Evolutionary conservation across 2,329 filamentous ascomycete species (phyloP), one percentile per base, ranked within the genome.

Genomic region (Monilinia aucupariae): DNA sequence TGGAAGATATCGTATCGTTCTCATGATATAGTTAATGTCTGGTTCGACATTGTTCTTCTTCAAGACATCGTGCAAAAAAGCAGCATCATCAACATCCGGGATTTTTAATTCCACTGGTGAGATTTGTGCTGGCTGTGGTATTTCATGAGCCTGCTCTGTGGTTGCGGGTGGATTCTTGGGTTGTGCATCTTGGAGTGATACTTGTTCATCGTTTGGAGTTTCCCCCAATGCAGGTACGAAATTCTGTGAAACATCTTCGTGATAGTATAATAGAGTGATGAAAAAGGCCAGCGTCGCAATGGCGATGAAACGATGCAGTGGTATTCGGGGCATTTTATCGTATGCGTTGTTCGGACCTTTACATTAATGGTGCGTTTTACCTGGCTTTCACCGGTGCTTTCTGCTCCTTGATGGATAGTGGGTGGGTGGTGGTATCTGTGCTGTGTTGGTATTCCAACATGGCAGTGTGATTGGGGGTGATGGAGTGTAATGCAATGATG

Each of bases 1-100:
- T 13, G 69, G 65, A 4, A 71, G 63, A 63, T 72, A 72, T 62
- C 69, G 67, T 48, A 73, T 68, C 8, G 67, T 71, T 17, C 71
- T 67, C 50, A 70, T 67, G 2, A 69, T 70, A 63, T 67, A 73
- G 32, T 69, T 67, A 48, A 73, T 70, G 15, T 71, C 62, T 15
- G 69, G 65, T 2, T 70, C 71, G 32, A 72, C 68, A 39, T 64
- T 65, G 54, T 70, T 50, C 17, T 69, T 66, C 51, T 66, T 68
- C 39, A 73, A 58, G 7, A 72, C 48, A 34, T 68, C 53, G 53
- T 66, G 67, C 12, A 72, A 65, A 54, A 65, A 73, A 3, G 64
- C 56, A 20, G 67, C 39, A 37, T 70, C 69, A 25, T 68, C 70
- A 41, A 63, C 32, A 27, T 62, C 47, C 13, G 34, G n/a, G 20